Conservation (phyloP, 331 rosid genomes). For the Acacia concinna region DNA sequence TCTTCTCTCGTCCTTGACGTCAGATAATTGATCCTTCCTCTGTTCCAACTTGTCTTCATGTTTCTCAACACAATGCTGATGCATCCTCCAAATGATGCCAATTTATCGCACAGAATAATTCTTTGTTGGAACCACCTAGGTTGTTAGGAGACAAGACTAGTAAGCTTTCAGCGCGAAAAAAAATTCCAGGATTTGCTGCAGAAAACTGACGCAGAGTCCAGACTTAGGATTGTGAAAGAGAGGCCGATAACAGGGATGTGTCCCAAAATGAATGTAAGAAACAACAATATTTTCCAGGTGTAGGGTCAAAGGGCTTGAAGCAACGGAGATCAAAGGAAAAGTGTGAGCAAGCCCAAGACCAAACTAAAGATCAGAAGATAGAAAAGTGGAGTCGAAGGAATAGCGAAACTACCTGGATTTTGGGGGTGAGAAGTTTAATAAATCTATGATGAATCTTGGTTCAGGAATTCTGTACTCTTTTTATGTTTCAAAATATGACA, state of each 20-base stretch:
- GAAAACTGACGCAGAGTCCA: not conserved
- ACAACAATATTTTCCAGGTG: not conserved
- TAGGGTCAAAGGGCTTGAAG: not conserved
- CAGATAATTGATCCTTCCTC: constrained; percentile 19
- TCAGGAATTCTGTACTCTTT: not conserved
- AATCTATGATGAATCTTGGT: not conserved
- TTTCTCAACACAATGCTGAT: constrained; percentile 32
- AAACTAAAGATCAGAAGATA: not conserved
- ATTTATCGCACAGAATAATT: not conserved
- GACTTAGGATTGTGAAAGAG: not conserved
- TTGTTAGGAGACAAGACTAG: not conserved
- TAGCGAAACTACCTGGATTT: not conserved
- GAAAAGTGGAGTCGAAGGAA: not conserved
- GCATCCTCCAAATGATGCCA: constrained; percentile 27
- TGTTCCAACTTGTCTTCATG: constrained; percentile 28
- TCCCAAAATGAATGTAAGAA: not conserved
- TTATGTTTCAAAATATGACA: not conserved
- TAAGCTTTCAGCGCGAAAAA: not conserved
- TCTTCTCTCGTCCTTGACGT: constrained; percentile 42
- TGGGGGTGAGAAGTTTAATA: not conserved
- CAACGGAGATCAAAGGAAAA: not conserved
- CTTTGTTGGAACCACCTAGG: not conserved
- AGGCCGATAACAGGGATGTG: not conserved
- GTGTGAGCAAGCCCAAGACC: not conserved
- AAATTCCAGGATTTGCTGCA: not conserved